Conservation (phyloP, 2,329 filamentous ascomycete species). For the Metarhizium humberi region DNA sequence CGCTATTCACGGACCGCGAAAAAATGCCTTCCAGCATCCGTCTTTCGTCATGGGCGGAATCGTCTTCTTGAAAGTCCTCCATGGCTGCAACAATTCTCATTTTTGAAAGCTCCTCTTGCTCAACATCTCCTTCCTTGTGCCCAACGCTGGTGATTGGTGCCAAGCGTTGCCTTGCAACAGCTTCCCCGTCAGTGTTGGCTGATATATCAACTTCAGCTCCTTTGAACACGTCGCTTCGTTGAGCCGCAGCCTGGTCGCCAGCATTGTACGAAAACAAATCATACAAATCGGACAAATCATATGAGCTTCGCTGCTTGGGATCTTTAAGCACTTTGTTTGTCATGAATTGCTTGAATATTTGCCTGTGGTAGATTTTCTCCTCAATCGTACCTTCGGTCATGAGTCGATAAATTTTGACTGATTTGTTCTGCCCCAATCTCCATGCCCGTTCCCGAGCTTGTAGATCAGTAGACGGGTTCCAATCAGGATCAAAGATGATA, state of each 20-base stretch:
- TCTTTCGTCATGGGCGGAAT: conserved; percentile 50
- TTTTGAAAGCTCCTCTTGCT: conserved; percentile 37
- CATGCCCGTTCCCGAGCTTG: conserved; percentile 94
- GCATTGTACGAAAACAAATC: conserved; percentile 70
- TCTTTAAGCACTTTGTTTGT: conserved; percentile 95
- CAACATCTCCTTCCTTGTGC: conserved; percentile 15
- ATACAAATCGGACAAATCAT: conserved; percentile 82
- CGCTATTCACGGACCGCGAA: conserved; percentile 78
- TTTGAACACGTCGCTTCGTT: conserved; percentile 79
- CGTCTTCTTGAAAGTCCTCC: conserved; percentile 51
- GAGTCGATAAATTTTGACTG: conserved; percentile 93
- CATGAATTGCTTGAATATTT: conserved; percentile 97
- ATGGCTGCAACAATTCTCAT: conserved; percentile 53
- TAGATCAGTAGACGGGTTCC: conserved; percentile 95
- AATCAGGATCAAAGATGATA: conserved; percentile 97
- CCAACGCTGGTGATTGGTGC: conserved; percentile 7
- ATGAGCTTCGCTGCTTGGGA: conserved; percentile 84
- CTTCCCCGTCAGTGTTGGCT: conserved; percentile 3
- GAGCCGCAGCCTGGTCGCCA: conserved; percentile 49
- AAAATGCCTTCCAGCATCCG: conserved; percentile 87
- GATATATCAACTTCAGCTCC: conserved; percentile 60
- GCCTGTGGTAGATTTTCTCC: conserved; percentile 97
- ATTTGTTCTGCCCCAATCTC: conserved; percentile 88
- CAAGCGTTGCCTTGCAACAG: conserved; percentile 2
- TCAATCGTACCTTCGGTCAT: conserved; percentile 98